Evolutionary conservation across 768 basidiomycete genomes (phyloP).

Genomic region (Panellus pusillus): DNA sequence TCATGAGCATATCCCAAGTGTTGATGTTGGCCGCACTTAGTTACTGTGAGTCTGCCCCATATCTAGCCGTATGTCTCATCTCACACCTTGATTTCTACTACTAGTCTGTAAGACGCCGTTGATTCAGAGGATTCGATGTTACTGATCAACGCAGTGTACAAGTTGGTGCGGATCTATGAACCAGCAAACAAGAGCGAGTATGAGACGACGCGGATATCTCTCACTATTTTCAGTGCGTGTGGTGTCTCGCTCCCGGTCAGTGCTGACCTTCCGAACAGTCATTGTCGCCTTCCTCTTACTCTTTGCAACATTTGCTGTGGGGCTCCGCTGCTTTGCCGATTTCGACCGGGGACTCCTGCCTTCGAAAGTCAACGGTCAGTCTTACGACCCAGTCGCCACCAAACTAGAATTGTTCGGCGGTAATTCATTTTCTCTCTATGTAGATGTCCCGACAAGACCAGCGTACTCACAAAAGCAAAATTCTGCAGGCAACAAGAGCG

Average conservation of each 20-base stretch:
- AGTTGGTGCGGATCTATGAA: slow-evolving; percentile 80
- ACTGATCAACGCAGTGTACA: slow-evolving; percentile 57
- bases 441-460: slow-evolving; percentile 51
- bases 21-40: slow-evolving; percentile 77
- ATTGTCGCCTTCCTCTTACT: slow-evolving; percentile 75
- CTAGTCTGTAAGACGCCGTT: slow-evolving; percentile 39
- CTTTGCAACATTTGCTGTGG: slow-evolving; percentile 72
- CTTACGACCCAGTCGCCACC: slow-evolving; percentile 24
- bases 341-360: slow-evolving; percentile 77
- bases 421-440: slow-evolving; percentile 28
- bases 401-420: slow-evolving; percentile 36
- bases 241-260: neutral
- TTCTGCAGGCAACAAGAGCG: slow-evolving; percentile 44
- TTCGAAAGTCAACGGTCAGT: slow-evolving; percentile 77
- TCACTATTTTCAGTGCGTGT: slow-evolving; percentile 73
- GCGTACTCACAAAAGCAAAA: slow-evolving; percentile 41
- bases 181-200: slow-evolving; percentile 58
- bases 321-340: slow-evolving; percentile 77
- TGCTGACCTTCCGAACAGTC: slow-evolving; percentile 41
- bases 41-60: slow-evolving; percentile 64
- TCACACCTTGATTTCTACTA: slow-evolving; percentile 9
- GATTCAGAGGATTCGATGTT: neutral
- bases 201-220: slow-evolving; percentile 70
- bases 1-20: slow-evolving; percentile 70
- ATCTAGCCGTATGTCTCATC: neutral